Evolutionary conservation across 106 monocot genomes (phyloP), one percentile per base, ranked within the genome.

Genomic region (Platanthera zijinensis): DNA sequence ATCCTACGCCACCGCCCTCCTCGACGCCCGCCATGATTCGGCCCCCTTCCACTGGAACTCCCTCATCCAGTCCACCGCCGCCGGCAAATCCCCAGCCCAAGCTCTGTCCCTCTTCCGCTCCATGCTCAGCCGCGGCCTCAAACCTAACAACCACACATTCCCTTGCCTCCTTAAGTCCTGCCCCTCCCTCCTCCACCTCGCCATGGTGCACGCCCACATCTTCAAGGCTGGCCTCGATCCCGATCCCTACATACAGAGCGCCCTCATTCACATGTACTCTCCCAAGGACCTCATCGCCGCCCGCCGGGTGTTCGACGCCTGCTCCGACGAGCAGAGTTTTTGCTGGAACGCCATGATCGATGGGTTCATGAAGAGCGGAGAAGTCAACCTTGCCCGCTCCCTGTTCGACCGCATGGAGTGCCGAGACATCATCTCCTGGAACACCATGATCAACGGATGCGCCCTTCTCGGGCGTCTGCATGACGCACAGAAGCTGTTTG

Each of bases 331-430:
- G 49, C 56, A 89, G 39, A 54, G 79, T 1, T 83, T 84, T 7
- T 85, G 78, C 21, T 83, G 83, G 83, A 89, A 89, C 52, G 76
- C 83, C 11, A 89, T 89, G 89, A 68, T 89, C 15, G 85, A 89
- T 51, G 89, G 85, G 57, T 84, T 57, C 59, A 80, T 86, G n/a
- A 81, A 84, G 48, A 11, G 8, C 45, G 89, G 89, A n/a, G 81
- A 85, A 48, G 11, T 82, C 8, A 76, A 0, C 25, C 64, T 73
- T 6, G 89, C 89, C 7, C 70, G 81, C 13, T 51, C 28, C 9
- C 48, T 83, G 6, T 89, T 89, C 30, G 85, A 83, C 19, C 71
- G 59, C 25, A 89, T 89, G 89, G 81, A 32, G 32, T 79, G 76
- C 52, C 11, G 71, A 45, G 83, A 83, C 54, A 80, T 80, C 9